Percentiles rank a stretch among this genome's conserved stretches.
Evolutionary conservation across 495 filamentous ascomycete genomes (phyloP).

Genomic region (Astrocystis sublimbata): DNA sequence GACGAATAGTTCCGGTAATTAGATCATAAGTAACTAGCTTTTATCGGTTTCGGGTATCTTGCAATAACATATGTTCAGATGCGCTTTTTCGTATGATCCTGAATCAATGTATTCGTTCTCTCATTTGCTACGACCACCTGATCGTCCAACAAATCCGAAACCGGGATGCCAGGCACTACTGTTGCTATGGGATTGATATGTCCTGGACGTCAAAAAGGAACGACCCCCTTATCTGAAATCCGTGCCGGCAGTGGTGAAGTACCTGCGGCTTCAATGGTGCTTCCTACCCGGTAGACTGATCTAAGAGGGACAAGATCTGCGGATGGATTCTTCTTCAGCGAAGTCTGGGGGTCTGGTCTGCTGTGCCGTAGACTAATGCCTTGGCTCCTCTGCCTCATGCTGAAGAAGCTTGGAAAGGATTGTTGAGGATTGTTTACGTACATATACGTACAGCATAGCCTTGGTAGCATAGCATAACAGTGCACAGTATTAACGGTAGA

Average conservation of each 20-base stretch:
- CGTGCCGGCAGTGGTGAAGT: neutral
- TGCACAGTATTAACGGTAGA: neutral
- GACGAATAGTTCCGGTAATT: constrained; percentile 10
- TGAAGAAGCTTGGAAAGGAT: constrained; percentile 7
- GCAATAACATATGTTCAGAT: constrained; percentile 6
- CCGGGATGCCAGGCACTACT: neutral
- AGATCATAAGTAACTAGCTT: neutral
- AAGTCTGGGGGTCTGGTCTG: neutral
- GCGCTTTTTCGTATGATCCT: constrained; percentile 8
- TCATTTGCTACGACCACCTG: neutral
- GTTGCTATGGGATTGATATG: neutral
- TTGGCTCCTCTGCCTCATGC: neutral
- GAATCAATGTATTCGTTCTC: neutral
- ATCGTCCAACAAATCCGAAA: constrained; percentile 7
- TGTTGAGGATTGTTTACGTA: neutral
- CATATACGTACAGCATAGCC: too few species aligned
- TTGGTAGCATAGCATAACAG: too few species aligned
- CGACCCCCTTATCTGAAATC: neutral
- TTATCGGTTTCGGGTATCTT: neutral
- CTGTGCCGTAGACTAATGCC: constrained; percentile 3
- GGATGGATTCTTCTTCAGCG: neutral
- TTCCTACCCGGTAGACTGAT: neutral
- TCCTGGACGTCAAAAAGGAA: neutral
- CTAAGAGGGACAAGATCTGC: constrained; percentile 1
- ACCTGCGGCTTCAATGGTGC: constrained; percentile 1